phyloP scores from a whole-genome alignment of 2,329 filamentous ascomycete genomes.

The Colletotrichum cereale region DNA sequence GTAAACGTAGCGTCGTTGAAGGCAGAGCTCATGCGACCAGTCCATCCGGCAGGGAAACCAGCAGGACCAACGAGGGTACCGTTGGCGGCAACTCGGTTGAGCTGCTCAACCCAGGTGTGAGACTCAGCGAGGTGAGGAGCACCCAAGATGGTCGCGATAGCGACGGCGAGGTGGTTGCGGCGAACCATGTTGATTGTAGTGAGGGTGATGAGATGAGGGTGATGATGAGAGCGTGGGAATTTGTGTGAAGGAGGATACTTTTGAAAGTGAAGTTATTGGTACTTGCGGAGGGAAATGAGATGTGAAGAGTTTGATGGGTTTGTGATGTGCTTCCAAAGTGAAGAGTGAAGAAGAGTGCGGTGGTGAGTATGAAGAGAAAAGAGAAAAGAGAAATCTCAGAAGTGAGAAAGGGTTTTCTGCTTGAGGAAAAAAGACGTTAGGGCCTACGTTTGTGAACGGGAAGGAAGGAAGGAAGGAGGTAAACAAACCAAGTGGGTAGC shows the following conservation, averaged over 20 bases:
- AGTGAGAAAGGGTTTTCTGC: slow-evolving; percentile 1
- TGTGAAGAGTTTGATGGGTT: background rate
- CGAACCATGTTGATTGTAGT: slow-evolving; percentile 30
- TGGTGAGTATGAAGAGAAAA: background rate
- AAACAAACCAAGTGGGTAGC: slow-evolving; percentile 25
- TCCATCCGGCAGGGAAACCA: slow-evolving; percentile 82
- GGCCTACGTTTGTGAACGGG: slow-evolving; percentile 4
- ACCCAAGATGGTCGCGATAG: slow-evolving; percentile 48
- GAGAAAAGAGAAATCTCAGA: slow-evolving; percentile 4
- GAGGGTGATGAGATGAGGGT: slow-evolving; percentile 3
- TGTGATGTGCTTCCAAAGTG: background rate
- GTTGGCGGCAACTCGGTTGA: slow-evolving; percentile 77
- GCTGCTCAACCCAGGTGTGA: slow-evolving; percentile 88
- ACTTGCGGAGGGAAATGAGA: slow-evolving; percentile 1
- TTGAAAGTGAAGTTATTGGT: slow-evolving; percentile 6
- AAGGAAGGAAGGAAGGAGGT: slow-evolving; percentile 6
- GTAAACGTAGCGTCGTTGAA: slow-evolving; percentile 71
- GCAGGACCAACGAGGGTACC: slow-evolving; percentile 78
- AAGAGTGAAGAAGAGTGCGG: background rate
- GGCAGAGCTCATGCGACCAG: slow-evolving; percentile 64
- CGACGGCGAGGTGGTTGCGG: slow-evolving; percentile 39
- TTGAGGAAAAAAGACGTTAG: slow-evolving; percentile 20
- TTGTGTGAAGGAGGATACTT: slow-evolving; percentile 6
- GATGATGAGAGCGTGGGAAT: background rate
- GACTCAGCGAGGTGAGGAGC: slow-evolving; percentile 53